These are phyloP conservation scores for Euphorbia celastroides DNA, from an alignment of 441 rosid species.

Conservation along the genomic window DNA sequence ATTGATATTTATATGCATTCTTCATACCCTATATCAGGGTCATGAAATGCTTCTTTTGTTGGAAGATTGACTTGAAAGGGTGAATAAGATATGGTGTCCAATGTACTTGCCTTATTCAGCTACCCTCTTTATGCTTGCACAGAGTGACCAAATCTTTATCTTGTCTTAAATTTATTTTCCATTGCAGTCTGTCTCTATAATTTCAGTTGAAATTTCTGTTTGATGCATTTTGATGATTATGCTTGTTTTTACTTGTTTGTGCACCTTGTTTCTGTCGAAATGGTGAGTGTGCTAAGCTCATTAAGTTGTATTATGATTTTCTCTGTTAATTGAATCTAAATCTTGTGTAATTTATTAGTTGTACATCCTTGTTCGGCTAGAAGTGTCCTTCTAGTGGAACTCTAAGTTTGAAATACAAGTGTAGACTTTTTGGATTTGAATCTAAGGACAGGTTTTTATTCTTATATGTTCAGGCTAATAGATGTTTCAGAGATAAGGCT, in stretches of 20 bases:
- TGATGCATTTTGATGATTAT: neutral
- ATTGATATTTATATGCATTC: neutral
- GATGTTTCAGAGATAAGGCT: constrained; percentile 96
- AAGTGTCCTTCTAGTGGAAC: constrained; percentile 7
- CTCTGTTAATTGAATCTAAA: neutral
- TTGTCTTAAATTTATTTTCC: neutral
- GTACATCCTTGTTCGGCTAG: neutral
- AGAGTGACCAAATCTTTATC: neutral
- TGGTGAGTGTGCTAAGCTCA: neutral
- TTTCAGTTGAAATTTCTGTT: neutral
- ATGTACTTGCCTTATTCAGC: constrained; percentile 1
- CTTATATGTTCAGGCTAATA: constrained; percentile 59
- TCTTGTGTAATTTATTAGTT: neutral
- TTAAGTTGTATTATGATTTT: neutral
- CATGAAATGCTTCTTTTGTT: neutral
- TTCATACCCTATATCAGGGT: neutral
- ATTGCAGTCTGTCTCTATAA: neutral
- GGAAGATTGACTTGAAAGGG: neutral
- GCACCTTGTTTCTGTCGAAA: constrained; percentile 7
- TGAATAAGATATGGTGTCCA: neutral
- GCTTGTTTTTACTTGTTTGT: constrained; percentile 4
- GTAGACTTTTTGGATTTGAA: neutral
- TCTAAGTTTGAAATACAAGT: neutral
- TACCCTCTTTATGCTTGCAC: neutral
- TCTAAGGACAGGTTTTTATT: neutral